These are phyloP conservation scores for Ramaria sp. DNA, from an alignment of 768 basidiomycete genomes.

Conservation along the genomic window DNA sequence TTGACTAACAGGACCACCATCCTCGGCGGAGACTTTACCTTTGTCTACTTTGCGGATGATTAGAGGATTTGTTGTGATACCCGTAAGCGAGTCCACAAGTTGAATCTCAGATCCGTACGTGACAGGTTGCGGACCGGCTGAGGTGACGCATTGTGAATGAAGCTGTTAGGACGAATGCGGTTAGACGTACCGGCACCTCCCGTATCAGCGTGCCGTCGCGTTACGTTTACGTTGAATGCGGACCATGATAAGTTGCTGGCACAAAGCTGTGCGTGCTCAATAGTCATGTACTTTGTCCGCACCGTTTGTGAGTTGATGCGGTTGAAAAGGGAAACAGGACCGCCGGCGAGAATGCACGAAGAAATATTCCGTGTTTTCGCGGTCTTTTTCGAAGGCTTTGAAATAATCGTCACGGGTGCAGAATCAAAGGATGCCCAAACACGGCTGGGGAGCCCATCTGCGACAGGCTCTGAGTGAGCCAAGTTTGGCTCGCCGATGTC, in stretches of 20 bases:
- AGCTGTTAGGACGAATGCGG: conserved; percentile 36
- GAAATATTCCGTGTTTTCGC: conserved; percentile 89
- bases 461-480: conserved; percentile 32
- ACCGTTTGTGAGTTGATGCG: conserved; percentile 96
- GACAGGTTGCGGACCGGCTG: conserved; percentile 63
- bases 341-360: conserved; percentile 81
- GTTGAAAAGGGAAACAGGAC: conserved; percentile 88
- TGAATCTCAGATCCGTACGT: conserved; percentile 88
- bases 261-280: conserved; percentile 72
- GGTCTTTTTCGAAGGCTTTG: conserved; percentile 95
- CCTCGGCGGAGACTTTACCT: conserved; percentile 74
- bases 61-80: conserved; percentile 76
- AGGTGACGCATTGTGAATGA: conserved; percentile 22
- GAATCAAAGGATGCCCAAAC: conserved; percentile 90
- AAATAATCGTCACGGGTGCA: conserved; percentile 87
- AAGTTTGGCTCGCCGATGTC: conserved; percentile 63
- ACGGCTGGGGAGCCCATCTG: conserved; percentile 39
- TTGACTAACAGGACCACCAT: conserved; percentile 88
- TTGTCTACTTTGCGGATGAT: conserved; percentile 91
- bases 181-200: conserved; percentile 36
- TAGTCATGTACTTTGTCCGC: conserved; percentile 94
- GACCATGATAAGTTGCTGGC: conserved; percentile 92
- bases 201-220: conserved; percentile 60
- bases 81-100: conserved; percentile 74
- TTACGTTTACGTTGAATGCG: conserved; percentile 87